Evolutionary conservation across 2,329 filamentous ascomycete genomes (phyloP).

Genomic region (Fusarium scirpi): DNA sequence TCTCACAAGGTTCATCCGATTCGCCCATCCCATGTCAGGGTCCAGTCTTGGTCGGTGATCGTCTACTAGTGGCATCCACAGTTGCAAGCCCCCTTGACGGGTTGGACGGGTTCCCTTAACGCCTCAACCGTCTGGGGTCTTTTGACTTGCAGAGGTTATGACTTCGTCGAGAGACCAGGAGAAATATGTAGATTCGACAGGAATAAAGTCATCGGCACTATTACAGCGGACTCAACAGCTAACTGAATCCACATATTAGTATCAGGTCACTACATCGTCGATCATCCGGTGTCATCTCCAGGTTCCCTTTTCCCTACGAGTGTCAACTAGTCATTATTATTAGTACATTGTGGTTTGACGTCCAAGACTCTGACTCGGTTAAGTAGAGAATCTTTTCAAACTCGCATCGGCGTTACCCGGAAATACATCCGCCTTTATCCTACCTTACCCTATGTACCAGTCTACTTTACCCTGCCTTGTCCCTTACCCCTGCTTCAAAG

Average conservation of each 20-base stretch:
- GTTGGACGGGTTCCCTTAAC: constrained; percentile 13
- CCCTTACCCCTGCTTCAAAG: constrained; percentile 19
- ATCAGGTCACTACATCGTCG: not conserved
- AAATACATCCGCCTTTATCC: not conserved
- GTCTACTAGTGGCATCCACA: constrained; percentile 23
- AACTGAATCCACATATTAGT: not conserved
- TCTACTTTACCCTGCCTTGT: not conserved
- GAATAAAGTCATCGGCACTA: not conserved
- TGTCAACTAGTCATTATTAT: not conserved
- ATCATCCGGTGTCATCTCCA: constrained; percentile 2
- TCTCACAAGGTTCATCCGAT: constrained; percentile 3
- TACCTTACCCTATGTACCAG: not conserved
- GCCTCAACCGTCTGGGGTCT: constrained; percentile 25
- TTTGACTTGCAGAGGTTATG: not conserved
- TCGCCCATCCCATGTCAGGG: constrained; percentile 6
- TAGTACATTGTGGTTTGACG: not conserved
- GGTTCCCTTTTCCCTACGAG: not conserved
- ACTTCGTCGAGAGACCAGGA: not conserved
- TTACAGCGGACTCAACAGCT: not conserved
- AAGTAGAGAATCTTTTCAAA: not conserved
- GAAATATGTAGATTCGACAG: not conserved
- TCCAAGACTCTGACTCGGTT: constrained; percentile 6
- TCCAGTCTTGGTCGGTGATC: constrained; percentile 4
- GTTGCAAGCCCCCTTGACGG: not conserved
- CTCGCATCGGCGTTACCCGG: not conserved